A percentile compares a stretch with the other conserved stretches of the same genome.
Evolutionary conservation across 2,329 filamentous ascomycete species (phyloP).

Genomic region (Arthrinium phaeospermum): DNA sequence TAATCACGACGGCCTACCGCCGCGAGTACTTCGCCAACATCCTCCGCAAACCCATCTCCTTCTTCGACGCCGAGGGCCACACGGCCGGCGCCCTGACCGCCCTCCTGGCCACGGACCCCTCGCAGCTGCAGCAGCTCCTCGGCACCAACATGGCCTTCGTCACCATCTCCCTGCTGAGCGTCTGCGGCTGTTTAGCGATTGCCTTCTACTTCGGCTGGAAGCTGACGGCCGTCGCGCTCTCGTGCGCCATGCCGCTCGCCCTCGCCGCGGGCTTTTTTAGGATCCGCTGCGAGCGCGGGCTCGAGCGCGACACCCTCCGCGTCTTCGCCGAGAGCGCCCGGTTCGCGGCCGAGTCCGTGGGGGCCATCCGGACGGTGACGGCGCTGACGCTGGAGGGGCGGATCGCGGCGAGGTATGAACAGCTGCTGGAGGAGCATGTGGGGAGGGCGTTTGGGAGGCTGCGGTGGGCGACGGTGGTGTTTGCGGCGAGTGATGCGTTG

Average conservation of each 20-base stretch:
- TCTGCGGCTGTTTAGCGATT: not conserved
- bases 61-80: conserved; percentile 62
- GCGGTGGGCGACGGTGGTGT: conserved; percentile 68
- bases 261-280: conserved; percentile 42
- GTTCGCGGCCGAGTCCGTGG: conserved; percentile 76
- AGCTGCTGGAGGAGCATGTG: conserved; percentile 64
- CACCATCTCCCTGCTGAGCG: conserved; percentile 4
- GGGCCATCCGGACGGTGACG: conserved; percentile 74
- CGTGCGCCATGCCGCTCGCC: conserved; percentile 4
- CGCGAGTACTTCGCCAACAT: conserved; percentile 34
- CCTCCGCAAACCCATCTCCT: conserved; percentile 56
- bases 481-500: conserved; percentile 71
- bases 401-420: conserved; percentile 66
- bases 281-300: conserved; percentile 36
- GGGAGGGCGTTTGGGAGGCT: conserved; percentile 64
- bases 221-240: conserved; percentile 16
- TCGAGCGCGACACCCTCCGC: conserved; percentile 58
- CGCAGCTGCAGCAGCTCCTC: not conserved
- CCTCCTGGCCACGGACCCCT: conserved; percentile 2
- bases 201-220: conserved; percentile 19
- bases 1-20: conserved; percentile 85
- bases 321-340: conserved; percentile 75
- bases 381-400: conserved; percentile 71
- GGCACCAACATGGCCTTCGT: conserved; percentile 19
- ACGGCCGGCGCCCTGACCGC: conserved; percentile 1